phyloP scores from a whole-genome alignment of 495 filamentous ascomycete species.

The Aspergillus nanangensis region DNA sequence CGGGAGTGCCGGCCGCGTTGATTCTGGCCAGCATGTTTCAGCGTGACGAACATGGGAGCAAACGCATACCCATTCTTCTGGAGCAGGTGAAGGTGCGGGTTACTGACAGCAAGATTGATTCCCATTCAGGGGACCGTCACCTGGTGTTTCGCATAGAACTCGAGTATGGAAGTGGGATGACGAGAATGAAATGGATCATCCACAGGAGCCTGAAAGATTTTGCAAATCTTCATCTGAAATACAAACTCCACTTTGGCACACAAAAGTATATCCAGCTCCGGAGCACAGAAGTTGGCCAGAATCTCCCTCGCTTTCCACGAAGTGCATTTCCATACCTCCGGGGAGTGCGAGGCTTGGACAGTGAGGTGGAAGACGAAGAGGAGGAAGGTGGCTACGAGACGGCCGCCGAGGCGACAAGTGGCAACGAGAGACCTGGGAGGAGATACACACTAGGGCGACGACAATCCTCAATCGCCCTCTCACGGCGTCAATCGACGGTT shows the following conservation, averaged over 20 bases:
- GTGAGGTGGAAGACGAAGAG: slow-evolving; percentile 81
- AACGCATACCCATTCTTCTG: slow-evolving; percentile 86
- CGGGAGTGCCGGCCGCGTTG: slow-evolving; percentile 83
- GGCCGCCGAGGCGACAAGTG: slow-evolving; percentile 54
- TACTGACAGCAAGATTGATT: slow-evolving; percentile 67
- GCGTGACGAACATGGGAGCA: slow-evolving; percentile 92
- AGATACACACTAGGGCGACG: slow-evolving; percentile 32
- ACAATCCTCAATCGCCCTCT: slow-evolving; percentile 56
- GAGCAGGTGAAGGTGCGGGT: slow-evolving; percentile 92
- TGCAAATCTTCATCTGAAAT: slow-evolving; percentile 86
- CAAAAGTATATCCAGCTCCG: slow-evolving; percentile 71
- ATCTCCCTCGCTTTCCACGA: slow-evolving; percentile 80
- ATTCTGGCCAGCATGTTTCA: slow-evolving; percentile 97
- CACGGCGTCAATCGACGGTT: slow-evolving; percentile 54
- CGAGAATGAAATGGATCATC: slow-evolving; percentile 96
- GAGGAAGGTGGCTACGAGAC: slow-evolving; percentile 57
- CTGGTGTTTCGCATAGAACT: slow-evolving; percentile 85
- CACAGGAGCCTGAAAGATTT: slow-evolving; percentile 84
- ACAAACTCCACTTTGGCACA: slow-evolving; percentile 76
- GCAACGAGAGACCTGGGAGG: slow-evolving; percentile 47
- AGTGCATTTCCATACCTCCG: slow-evolving; percentile 90
- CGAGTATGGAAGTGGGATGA: slow-evolving; percentile 93
- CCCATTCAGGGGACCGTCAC: slow-evolving; percentile 69
- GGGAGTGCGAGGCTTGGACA: slow-evolving; percentile 70
- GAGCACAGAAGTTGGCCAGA: slow-evolving; percentile 46